phyloP scores from a whole-genome alignment of 306 rosid genomes.

The Citrullus colocynthis region DNA sequence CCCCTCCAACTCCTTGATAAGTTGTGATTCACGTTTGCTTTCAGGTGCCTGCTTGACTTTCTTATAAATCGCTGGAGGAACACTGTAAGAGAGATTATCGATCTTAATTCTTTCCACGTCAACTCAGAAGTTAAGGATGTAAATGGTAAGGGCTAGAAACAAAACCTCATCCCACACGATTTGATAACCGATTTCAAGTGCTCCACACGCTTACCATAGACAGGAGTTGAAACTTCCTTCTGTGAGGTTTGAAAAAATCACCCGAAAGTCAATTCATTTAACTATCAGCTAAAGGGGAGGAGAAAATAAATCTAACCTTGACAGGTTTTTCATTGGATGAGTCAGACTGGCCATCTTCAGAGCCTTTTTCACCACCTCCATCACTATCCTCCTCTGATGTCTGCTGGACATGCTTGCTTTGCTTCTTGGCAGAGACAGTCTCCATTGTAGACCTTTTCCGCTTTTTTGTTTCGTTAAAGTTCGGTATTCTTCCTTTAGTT shows the following conservation, averaged over 20 bases:
- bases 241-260: conserved; percentile 23
- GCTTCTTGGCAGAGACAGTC: conserved; percentile 43
- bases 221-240: conserved; percentile 72
- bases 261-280: not conserved
- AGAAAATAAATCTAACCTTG: conserved; percentile 33
- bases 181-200: conserved; percentile 77
- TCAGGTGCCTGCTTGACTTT: conserved; percentile 84
- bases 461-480: conserved; percentile 36
- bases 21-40: conserved; percentile 63
- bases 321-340: conserved; percentile 56
- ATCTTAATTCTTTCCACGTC: conserved; percentile 15
- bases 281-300: not conserved
- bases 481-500: conserved; percentile 39
- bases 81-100: conserved; percentile 32
- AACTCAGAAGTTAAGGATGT: conserved; percentile 12
- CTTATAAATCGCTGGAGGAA: conserved; percentile 73
- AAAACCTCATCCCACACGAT: conserved; percentile 91
- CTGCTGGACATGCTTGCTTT: conserved; percentile 30
- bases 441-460: conserved; percentile 49
- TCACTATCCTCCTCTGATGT: conserved; percentile 35
- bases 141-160: conserved; percentile 13
- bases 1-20: conserved; percentile 76
- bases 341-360: conserved; percentile 62
- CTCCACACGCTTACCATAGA: conserved; percentile 82
- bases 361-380: conserved; percentile 37